These are phyloP conservation scores for Verticillium zaregamsianum DNA, from an alignment of 2,329 filamentous ascomycete genomes.

Conservation along the genomic window DNA sequence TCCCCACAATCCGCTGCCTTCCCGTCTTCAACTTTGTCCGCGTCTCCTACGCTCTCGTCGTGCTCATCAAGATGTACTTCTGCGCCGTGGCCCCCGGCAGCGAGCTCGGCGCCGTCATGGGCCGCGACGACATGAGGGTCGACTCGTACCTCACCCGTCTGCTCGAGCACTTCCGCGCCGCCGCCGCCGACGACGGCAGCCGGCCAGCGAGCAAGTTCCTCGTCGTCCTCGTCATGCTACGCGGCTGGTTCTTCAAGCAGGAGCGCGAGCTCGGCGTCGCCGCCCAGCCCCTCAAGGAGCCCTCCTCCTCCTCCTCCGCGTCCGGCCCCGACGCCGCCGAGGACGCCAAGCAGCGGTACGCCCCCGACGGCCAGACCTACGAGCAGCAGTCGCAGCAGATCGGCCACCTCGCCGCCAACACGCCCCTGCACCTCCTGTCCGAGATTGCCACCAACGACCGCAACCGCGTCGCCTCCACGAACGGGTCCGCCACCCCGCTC, in stretches of 20 bases:
- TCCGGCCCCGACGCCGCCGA: not conserved
- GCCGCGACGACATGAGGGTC: constrained; percentile 62
- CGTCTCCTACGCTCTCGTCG: constrained; percentile 66
- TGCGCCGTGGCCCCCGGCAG: constrained; percentile 59
- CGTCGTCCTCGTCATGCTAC: constrained; percentile 65
- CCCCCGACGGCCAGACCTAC: not conserved
- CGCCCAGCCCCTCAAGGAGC: not conserved
- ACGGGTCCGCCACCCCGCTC: not conserved
- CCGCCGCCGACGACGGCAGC: constrained; percentile 59
- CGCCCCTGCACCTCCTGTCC: constrained; percentile 52
- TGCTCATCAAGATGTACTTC: constrained; percentile 71
- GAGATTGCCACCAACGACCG: constrained; percentile 48
- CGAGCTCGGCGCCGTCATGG: constrained; percentile 66
- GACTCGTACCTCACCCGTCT: constrained; percentile 65
- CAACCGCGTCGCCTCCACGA: constrained; percentile 3
- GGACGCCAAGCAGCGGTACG: not conserved
- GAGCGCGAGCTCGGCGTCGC: constrained; percentile 20
- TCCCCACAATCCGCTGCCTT: constrained; percentile 55
- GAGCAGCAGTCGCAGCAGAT: constrained; percentile 17
- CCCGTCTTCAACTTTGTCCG: constrained; percentile 70
- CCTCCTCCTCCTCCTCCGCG: not conserved
- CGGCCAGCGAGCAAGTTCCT: constrained; percentile 67
- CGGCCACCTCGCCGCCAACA: constrained; percentile 36
- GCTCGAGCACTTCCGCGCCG: constrained; percentile 61
- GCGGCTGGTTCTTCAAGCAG: constrained; percentile 62